Evolutionary conservation across 2,329 filamentous ascomycete genomes (phyloP), one percentile per base, ranked within the genome.

Genomic region (Xylariaceae sp.): DNA sequence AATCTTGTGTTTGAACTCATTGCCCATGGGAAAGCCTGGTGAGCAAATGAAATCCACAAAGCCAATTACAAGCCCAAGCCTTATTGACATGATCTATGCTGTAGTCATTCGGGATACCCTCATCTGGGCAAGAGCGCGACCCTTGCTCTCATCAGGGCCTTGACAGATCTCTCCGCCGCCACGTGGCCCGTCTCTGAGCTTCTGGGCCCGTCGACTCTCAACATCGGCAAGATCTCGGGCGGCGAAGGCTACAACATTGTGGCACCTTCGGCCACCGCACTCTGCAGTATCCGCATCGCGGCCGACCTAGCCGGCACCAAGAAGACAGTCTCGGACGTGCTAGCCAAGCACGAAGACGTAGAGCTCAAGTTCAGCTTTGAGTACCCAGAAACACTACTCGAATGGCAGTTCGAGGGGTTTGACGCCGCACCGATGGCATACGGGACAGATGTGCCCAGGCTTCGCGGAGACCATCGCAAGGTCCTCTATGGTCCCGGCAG

Each of bases 231-330:
- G 26, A 55, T 69, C 4, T 47, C 62, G 30, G 65, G 65, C 17
- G 65, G 65, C 3, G 63, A 58, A 32, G 60, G 56, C 38, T 64
- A 67, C 48, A 67, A 68, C 43, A 62, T 69, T 34, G 49, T 69
- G 3, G 63, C 66, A 1, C 56, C 62, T 7, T 56, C 55, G 2
- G 65, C 64, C 4, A 62, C 58, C 22, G 64, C 65, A 2, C 61
- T 67, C 12, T 68, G 65, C 49, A 62, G 61, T 34, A 56, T 68
- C 12, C 64, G 66, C 29, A 60, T 68, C 37, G 61, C 64, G 3
- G 55, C 52, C 1, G 60, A 67, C 39, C 47, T 68, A 6, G 48
- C 57, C 0, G 55, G 50, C 2, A 61, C 68, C 38, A 62, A 64
- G 43, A 39, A 42, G 38, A 53, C 58, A 32, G 57, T 68, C 19